A percentile compares a stretch with the other conserved stretches of the same genome.
Evolutionary conservation across 306 rosid species (phyloP).

Genomic region (Casuarina equisetifolia): DNA sequence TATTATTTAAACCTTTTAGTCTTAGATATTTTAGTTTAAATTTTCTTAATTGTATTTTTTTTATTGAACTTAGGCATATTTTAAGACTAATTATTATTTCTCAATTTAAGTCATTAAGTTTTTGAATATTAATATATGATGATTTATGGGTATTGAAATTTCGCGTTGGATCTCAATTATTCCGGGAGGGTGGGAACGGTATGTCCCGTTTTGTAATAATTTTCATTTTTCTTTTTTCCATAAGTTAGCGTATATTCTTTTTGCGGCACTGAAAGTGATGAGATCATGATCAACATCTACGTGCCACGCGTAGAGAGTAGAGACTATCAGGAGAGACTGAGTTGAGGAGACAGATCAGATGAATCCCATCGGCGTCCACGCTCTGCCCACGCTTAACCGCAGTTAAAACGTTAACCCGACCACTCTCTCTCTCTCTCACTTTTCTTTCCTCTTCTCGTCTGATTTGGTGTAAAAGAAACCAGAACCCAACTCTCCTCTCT

Average conservation of each 20-base stretch:
- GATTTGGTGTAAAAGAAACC: not conserved
- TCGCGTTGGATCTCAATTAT: too few relatives aligned
- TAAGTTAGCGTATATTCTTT: not conserved
- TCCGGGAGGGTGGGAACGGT: too few relatives aligned
- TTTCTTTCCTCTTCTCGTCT: not conserved
- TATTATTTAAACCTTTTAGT: too few relatives aligned
- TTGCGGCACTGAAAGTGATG: not conserved
- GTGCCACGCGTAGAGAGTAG: not conserved
- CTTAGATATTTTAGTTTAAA: too few relatives aligned
- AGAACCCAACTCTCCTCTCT: not conserved
- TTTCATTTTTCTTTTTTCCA: too few relatives aligned
- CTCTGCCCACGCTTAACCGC: slow-evolving; percentile 10
- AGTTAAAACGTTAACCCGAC: slow-evolving; percentile 16
- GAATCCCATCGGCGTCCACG: not conserved
- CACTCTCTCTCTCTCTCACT: not conserved
- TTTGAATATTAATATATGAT: too few relatives aligned
- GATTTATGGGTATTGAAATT: too few relatives aligned
- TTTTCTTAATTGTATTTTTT: too few relatives aligned
- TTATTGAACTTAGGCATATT: too few relatives aligned
- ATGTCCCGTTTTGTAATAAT: not conserved
- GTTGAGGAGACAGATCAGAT: not conserved
- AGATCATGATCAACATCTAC: not conserved
- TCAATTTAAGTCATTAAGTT: too few relatives aligned
- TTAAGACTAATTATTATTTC: too few relatives aligned
- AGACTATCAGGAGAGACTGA: not conserved